phyloP scores from a whole-genome alignment of 768 basidiomycete species.

The Gelatoporia subvermispora region DNA sequence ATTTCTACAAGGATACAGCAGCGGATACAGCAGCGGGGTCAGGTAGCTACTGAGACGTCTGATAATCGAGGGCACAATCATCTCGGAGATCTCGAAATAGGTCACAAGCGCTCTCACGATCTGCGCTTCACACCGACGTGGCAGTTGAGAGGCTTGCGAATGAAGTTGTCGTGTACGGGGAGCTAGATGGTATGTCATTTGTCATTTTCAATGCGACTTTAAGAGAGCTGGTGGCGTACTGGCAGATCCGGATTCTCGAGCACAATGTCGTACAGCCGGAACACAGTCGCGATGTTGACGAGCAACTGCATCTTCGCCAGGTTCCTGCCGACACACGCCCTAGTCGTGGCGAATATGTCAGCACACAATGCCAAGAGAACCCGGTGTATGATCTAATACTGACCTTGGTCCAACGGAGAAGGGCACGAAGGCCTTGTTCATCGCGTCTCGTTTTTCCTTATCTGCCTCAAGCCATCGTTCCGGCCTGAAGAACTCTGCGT shows the following conservation, averaged over 20 bases:
- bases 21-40: no score
- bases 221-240: no score
- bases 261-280: conserved; percentile 68
- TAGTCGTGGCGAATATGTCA: not conserved
- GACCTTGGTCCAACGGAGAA: conserved; percentile 12
- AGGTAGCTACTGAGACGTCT: no score
- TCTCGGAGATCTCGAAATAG: no score
- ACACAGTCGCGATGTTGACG: conserved; percentile 70
- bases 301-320: conserved; percentile 21
- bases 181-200: not conserved
- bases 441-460: not conserved
- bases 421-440: conserved; percentile 9
- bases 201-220: no score
- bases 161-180: not conserved
- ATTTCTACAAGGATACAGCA: no score
- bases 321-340: conserved; percentile 5
- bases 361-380: not conserved
- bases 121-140: conserved; percentile 2
- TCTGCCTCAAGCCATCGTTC: conserved; percentile 26
- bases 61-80: no score
- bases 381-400: not conserved
- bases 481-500: conserved; percentile 23
- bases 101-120: not conserved
- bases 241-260: conserved; percentile 50
- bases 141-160: not conserved